Conservation (phyloP, 1,284 basidiomycete genomes). For the Austroboletus sp. region DNA sequence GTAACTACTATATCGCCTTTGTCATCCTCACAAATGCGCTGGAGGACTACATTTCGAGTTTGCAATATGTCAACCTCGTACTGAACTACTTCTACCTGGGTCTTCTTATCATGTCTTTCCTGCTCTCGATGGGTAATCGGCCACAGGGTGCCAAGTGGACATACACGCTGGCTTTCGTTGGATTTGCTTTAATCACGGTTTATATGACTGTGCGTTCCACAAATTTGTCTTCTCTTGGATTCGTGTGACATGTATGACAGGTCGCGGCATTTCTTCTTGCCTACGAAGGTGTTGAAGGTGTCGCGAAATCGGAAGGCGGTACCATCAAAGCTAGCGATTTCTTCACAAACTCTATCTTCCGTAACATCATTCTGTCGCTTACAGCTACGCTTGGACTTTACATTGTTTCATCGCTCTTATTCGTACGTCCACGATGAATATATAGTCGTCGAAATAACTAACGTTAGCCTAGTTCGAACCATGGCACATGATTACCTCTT, state of each 20-base stretch:
- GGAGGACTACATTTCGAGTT: constrained; percentile 57
- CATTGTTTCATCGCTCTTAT: constrained; percentile 70
- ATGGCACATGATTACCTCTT: constrained; percentile 92
- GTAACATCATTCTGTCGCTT: constrained; percentile 80
- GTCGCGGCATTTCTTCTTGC: constrained; percentile 73
- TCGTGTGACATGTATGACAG: constrained; percentile 35
- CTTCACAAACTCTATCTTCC: constrained; percentile 73
- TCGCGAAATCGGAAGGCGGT: constrained; percentile 43
- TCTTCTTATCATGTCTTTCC: constrained; percentile 82
- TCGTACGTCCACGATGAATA: constrained; percentile 51
- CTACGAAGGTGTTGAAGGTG: constrained; percentile 65
- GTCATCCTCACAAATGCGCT: constrained; percentile 67
- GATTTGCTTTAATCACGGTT: constrained; percentile 81
- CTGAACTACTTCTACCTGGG: constrained; percentile 86
- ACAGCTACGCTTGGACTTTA: constrained; percentile 84
- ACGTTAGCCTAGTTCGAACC: constrained; percentile 62
- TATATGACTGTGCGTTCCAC: constrained; percentile 76
- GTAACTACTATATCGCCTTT: constrained; percentile 88
- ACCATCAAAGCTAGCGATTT: constrained; percentile 49
- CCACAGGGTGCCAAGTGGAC: constrained; percentile 83
- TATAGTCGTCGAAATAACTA: constrained; percentile 3
- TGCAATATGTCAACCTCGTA: constrained; percentile 69
- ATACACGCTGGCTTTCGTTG: constrained; percentile 76
- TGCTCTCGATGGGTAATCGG: constrained; percentile 85
- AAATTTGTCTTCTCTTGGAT: background rate